Conservation (phyloP, 805 yeast genomes). For the Saccharomycopsis guyanensis region DNA sequence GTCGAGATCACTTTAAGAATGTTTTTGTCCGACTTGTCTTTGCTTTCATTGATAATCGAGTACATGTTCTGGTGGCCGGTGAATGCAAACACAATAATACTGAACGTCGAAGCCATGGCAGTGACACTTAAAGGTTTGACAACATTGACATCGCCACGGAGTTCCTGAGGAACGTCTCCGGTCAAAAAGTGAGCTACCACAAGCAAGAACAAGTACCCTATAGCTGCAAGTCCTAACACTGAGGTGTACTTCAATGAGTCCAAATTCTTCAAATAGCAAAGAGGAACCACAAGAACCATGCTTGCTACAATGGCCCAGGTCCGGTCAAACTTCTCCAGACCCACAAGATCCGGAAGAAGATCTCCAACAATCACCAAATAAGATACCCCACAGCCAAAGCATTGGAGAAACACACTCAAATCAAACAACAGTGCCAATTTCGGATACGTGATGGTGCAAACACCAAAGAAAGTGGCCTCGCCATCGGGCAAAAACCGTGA, state of each 20-base stretch:
- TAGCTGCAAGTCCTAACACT: constrained; percentile 58
- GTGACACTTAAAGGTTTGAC: constrained; percentile 35
- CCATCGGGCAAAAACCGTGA: constrained; percentile 49
- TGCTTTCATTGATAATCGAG: constrained; percentile 64
- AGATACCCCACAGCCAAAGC: constrained; percentile 70
- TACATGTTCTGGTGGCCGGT: constrained; percentile 80
- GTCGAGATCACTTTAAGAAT: constrained; percentile 36
- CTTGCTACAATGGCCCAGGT: constrained; percentile 41
- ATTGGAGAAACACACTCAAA: constrained; percentile 64
- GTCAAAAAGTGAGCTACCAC: constrained; percentile 44
- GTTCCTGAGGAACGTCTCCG: constrained; percentile 35
- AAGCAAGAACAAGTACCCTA: constrained; percentile 51
- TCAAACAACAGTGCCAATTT: constrained; percentile 64
- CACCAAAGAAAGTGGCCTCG: constrained; percentile 62
- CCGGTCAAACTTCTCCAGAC: constrained; percentile 30
- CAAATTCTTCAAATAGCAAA: constrained; percentile 51
- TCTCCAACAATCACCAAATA: constrained; percentile 74
- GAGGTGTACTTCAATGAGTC: constrained; percentile 68
- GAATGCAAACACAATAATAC: constrained; percentile 70
- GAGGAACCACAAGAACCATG: constrained; percentile 49
- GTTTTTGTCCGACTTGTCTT: constrained; percentile 44
- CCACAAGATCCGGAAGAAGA: constrained; percentile 56
- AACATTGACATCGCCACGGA: constrained; percentile 38
- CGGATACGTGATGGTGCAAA: constrained; percentile 68
- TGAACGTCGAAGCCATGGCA: constrained; percentile 54